Evolutionary conservation across 768 basidiomycete species (phyloP), one percentile per base, ranked within the genome.

Genomic region (Panellus pusillus): DNA sequence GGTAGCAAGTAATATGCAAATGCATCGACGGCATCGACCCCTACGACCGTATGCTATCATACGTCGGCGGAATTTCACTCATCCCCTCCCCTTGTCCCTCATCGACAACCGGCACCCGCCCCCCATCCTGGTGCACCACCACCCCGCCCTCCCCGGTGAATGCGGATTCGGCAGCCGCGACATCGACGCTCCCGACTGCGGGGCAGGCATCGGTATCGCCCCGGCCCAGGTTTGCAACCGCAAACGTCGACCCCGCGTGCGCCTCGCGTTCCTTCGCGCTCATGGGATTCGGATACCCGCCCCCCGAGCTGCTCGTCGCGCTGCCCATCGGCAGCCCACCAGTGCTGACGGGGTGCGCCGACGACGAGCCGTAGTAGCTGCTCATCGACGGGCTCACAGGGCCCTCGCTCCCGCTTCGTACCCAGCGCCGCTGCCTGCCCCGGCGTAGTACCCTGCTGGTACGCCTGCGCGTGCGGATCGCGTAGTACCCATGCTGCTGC

Each of bases 31-130:
- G 32, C 6, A 35, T 15, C 9, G 15, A 7, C 36, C 9, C 24
- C 32, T 17, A 57, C 47, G 46, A 15, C 49, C 59, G 43, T 37
- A 56, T 60, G 40, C 55, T 56, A 12, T 60, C 59, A 50, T 60
- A 60, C 43, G 59, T 60, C 47, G 59, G 59, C 47, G 59, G 59
- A 32, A 60, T 60, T 51, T 60, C 59, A 20, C 38, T 36, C 54
- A 47, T 46, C 51, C 47, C 50, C 13, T 41, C 45, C 17, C 19
- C 42, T n/a, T 9, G 48, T 20, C 19, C n/a, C 13, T 58, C 52
- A 24, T 24, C 24, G 24, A 24, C 24, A 24, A 3, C 24, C 37
- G 57, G 52, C 40, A 56, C 50, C n/a, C 54, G 37, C 36, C 59
- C 58, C 51, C 59, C 59, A 42, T 60, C 59, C 37, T 47, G 48